These are phyloP conservation scores for Schizothecium vesticola DNA, from an alignment of 495 filamentous ascomycete species.

Conservation along the genomic window DNA sequence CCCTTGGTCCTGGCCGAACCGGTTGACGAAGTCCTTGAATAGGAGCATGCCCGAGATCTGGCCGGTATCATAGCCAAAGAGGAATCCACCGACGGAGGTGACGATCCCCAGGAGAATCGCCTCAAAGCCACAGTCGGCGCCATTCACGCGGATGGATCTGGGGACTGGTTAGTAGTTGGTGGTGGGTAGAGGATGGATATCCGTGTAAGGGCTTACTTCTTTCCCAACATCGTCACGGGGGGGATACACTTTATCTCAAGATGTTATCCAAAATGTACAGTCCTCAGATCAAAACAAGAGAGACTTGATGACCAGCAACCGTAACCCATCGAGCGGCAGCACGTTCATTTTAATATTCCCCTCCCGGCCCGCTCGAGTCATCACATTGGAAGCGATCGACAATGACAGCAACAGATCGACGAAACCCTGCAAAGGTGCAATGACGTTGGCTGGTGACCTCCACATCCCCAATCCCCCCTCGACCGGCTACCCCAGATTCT, in stretches of 20 bases:
- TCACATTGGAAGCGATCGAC: not conserved
- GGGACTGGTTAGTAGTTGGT: not conserved
- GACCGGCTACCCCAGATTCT: not conserved
- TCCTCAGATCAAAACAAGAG: not conserved
- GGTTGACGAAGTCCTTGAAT: slow-evolving; percentile 48
- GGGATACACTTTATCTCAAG: not conserved
- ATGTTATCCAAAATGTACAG: not conserved
- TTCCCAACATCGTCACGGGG: not conserved
- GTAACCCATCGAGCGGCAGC: not conserved
- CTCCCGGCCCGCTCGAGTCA: not conserved
- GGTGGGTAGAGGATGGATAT: not conserved
- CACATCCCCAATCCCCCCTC: not conserved
- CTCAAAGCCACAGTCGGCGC: slow-evolving; percentile 32
- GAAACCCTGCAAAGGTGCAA: not conserved
- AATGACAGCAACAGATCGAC: not conserved
- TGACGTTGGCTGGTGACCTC: not conserved
- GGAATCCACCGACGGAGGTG: slow-evolving; percentile 65
- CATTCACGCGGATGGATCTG: slow-evolving; percentile 32
- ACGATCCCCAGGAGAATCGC: slow-evolving; percentile 32
- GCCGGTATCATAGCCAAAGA: slow-evolving; percentile 68
- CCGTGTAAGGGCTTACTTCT: not conserved
- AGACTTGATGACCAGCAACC: not conserved
- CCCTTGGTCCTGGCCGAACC: slow-evolving; percentile 35
- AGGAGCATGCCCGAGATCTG: slow-evolving; percentile 57
- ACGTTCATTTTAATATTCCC: not conserved